Evolutionary conservation across 129 eudicot genomes (phyloP), one percentile per base, ranked within the genome.

Genomic region (Artemisia tridentata): DNA sequence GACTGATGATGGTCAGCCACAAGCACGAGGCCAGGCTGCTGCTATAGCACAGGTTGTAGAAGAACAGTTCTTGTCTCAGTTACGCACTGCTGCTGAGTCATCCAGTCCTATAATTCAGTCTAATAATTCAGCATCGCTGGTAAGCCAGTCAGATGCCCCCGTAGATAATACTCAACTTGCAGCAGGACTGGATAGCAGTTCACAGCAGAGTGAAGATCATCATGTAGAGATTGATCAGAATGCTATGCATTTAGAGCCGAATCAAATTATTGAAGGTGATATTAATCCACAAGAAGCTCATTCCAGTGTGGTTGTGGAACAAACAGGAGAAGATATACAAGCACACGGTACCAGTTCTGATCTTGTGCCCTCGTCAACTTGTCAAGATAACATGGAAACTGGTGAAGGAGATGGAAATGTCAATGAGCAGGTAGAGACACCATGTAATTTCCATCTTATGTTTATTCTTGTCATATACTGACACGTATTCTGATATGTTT

Each of bases 1-100:
- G 63, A 54, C 60, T 54, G 63, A 58, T 58, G 41, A 58, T 58
- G 63, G 63, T 13, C 63, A 58, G 63, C 63, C 63, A 12, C 41
- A 58, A 58, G 63, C 23, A 18, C 10, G n/a, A 58, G 14, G 16
- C 17, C 38, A 21, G 7, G 41, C 63, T 58, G 63, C 4, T 18
- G 17, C n/a, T 20, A 58, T 58, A 58, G 41, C 10, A 58, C 7
- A 7, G 63, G n/a, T 31, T 11, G 27, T 58, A 12, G 63, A 58
- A 58, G 63, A 58, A 15, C 38, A 21, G 7, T 23, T 58, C n/a
- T 19, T 58, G 38, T 21, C 63, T 23, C 41, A 15, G 15, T 23
- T 58, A 58, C 63, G 27, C 63, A 58, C 16, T 58, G 0, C 15
- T 58, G n/a, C 41, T 58, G 12, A 54, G 60, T 7, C 45, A 38